Percentiles rank a stretch among this genome's conserved stretches.
Evolutionary conservation across 805 yeast genomes (phyloP).

Genomic region (Tetrapisispora arboricola): DNA sequence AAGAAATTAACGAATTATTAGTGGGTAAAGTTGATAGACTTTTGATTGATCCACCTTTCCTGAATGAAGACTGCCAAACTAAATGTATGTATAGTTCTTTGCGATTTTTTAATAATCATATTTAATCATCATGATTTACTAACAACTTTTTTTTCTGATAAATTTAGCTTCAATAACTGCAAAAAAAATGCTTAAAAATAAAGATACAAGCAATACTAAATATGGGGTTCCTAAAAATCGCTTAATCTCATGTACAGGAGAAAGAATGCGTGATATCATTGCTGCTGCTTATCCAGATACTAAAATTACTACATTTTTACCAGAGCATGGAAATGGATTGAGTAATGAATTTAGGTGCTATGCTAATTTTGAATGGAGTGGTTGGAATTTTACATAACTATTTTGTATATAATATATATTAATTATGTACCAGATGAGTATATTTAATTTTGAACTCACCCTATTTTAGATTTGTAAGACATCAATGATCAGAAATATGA

Average conservation of each 20-base stretch:
- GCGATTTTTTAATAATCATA: too few species aligned
- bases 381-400: slow-evolving; percentile 44
- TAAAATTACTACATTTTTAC: slow-evolving; percentile 53
- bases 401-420: background rate
- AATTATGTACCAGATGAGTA: too few species aligned
- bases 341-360: slow-evolving; percentile 85
- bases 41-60: slow-evolving; percentile 80
- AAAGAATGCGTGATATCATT: slow-evolving; percentile 67
- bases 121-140: slow-evolving; percentile 1
- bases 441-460: too few species aligned
- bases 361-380: slow-evolving; percentile 58
- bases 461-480: too few species aligned
- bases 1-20: slow-evolving; percentile 45
- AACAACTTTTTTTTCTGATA: slow-evolving; percentile 1
- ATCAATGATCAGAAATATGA: too few species aligned
- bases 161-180: slow-evolving; percentile 45
- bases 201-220: slow-evolving; percentile 31
- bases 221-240: slow-evolving; percentile 36
- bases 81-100: slow-evolving; percentile 34
- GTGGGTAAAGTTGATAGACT: slow-evolving; percentile 58
- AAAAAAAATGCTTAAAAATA: slow-evolving; percentile 39
- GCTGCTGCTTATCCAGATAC: slow-evolving; percentile 53
- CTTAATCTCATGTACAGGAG: slow-evolving; percentile 78
- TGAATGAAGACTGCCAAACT: slow-evolving; percentile 71
- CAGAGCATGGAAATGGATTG: slow-evolving; percentile 76